Evolutionary conservation across 257 asterid species (phyloP).

Genomic region (Ballota nigra): DNA sequence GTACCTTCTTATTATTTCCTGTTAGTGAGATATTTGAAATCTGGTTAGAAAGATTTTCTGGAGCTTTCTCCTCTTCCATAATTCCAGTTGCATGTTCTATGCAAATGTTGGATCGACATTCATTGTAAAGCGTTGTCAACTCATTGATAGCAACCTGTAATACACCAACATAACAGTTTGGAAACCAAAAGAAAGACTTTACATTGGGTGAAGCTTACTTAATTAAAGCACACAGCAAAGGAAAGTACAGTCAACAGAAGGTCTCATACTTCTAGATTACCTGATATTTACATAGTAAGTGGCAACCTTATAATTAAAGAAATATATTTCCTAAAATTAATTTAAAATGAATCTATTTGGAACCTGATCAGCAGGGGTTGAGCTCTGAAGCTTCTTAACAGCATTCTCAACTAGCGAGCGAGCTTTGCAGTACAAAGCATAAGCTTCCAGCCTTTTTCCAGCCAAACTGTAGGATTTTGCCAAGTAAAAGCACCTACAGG

Average conservation of each 20-base stretch:
- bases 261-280: not conserved
- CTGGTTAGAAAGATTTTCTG: slow-evolving; percentile 74
- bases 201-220: not conserved
- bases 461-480: slow-evolving; percentile 93
- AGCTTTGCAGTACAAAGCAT: slow-evolving; percentile 68
- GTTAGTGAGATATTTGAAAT: slow-evolving; percentile 63
- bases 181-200: not conserved
- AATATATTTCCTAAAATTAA: not conserved
- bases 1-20: slow-evolving; percentile 73
- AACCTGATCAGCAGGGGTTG: slow-evolving; percentile 56
- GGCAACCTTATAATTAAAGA: not conserved
- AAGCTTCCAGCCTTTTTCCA: slow-evolving; percentile 94
- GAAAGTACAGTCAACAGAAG: slow-evolving; percentile 5
- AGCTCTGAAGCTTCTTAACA: slow-evolving; percentile 54
- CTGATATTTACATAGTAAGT: not conserved
- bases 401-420: slow-evolving; percentile 64
- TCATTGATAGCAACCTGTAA: slow-evolving; percentile 63
- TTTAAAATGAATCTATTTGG: not conserved
- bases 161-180: not conserved
- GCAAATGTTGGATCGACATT: slow-evolving; percentile 78
- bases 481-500: slow-evolving; percentile 88
- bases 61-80: slow-evolving; percentile 89
- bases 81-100: slow-evolving; percentile 88
- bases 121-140: slow-evolving; percentile 54
- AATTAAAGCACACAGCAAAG: slow-evolving; percentile 5